A percentile compares a stretch with the other conserved stretches of the same genome.
Conservation (phyloP, 1,284 basidiomycete species). For the Sphaerobolus stellatus region DNA sequence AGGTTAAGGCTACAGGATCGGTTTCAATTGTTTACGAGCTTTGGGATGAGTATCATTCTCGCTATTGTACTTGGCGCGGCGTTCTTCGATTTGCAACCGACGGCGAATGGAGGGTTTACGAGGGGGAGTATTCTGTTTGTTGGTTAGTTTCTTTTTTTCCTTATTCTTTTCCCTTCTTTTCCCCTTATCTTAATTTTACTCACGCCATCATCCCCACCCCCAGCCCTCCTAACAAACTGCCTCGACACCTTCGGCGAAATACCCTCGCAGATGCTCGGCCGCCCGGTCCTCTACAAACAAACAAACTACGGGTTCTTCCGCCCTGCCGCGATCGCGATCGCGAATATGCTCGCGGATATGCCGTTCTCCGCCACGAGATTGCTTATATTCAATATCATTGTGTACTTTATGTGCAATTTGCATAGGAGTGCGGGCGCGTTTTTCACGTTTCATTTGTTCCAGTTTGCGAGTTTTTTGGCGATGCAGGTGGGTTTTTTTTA, state of each 20-base stretch:
- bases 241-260: no score
- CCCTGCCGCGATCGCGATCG: slow-evolving; percentile 69
- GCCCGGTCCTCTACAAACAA: slow-evolving; percentile 52
- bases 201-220: no score
- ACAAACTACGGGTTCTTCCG: slow-evolving; percentile 82
- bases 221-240: no score
- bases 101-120: slow-evolving; percentile 82
- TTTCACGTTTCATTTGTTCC: slow-evolving; percentile 39
- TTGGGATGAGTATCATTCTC: slow-evolving; percentile 56
- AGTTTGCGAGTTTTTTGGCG: slow-evolving; percentile 17
- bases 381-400: slow-evolving; percentile 42
- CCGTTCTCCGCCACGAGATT: slow-evolving; percentile 42
- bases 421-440: slow-evolving; percentile 41
- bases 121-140: slow-evolving; percentile 81
- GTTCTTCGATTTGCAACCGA: slow-evolving; percentile 70
- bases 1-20: slow-evolving; percentile 77
- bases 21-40: slow-evolving; percentile 78
- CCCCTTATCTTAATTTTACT: no score
- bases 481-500: slow-evolving; percentile 13
- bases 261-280: slow-evolving; percentile 72
- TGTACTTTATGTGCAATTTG: slow-evolving; percentile 45
- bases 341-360: slow-evolving; percentile 36
- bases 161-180: no score
- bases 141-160: slow-evolving; percentile 38
- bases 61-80: slow-evolving; percentile 78